Evolutionary conservation across 1,284 basidiomycete genomes (phyloP), one percentile per base, ranked within the genome.

Genomic region (Cryptococcus depauperatus): DNA sequence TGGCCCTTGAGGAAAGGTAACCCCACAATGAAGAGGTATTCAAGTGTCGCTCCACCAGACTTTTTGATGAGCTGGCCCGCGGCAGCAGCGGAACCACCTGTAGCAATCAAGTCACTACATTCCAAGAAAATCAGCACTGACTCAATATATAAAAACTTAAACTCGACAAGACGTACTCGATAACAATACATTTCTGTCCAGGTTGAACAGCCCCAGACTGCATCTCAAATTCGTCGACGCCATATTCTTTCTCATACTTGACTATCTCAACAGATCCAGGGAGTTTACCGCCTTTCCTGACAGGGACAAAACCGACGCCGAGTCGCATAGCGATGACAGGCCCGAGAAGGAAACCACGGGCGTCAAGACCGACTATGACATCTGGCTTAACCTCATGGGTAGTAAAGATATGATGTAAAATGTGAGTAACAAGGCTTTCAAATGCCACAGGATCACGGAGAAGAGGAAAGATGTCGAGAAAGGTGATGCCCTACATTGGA

Each of bases 21-120:
- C 34, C 90, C 87, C 54, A 96, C 84, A 66, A 97, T 83, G 74
- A 98, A 98, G 57, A 98, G 73, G 74, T 96, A 96, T 72, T 96
- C 89, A 46, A 95, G 71, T 26, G 85, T 84, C 56, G 82, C 83
- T 46, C 83, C 89, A 30, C 89, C 88, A 54, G 81, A 77, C 71
- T 86, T 81, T 26, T 78, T 74, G 49, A 98, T 82, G 22, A 99
- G 83, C 57, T 95, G 80, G 44, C 91, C 92, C 8, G 95, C 92
- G 1, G 92, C 92, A 54, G 81, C 82, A 3, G 95, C 95, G 14
- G 91, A 96, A 6, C 95, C 95, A 51, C 91, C 91, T 35, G 95
- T 98, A 0, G 95, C 95, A 54, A 99, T 91, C 30, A 99, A 76
- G 70, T 99, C 95, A 70, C 69, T 71, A 44, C n/a, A n/a, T n/a